Evolutionary conservation across 2,329 filamentous ascomycete species (phyloP).

Genomic region (Paecilomyces sp.): DNA sequence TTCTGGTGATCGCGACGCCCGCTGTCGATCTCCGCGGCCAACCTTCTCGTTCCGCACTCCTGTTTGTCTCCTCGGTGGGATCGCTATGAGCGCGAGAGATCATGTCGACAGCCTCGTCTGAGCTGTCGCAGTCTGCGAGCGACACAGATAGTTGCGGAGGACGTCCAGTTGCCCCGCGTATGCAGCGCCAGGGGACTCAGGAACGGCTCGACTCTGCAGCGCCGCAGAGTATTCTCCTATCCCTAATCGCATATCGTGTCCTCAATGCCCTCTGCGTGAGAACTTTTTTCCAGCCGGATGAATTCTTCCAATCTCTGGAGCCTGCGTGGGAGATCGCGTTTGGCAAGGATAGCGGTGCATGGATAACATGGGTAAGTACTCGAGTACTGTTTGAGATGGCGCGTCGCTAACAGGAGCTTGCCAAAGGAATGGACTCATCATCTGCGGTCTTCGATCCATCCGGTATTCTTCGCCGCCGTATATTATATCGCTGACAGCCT

Average conservation of each 20-base stretch:
- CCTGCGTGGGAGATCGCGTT: constrained; percentile 89
- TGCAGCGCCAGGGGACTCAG: background rate
- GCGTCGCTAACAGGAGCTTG: constrained; percentile 1
- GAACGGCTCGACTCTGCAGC: constrained; percentile 1
- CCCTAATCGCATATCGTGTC: constrained; percentile 61
- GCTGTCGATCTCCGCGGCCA: background rate
- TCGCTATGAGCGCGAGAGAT: constrained; percentile 6
- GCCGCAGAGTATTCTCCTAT: constrained; percentile 26
- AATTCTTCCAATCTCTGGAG: constrained; percentile 93
- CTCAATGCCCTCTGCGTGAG: constrained; percentile 69
- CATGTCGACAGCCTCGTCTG: constrained; percentile 10
- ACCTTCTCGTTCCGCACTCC: background rate
- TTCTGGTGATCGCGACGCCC: background rate
- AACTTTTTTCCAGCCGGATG: constrained; percentile 97
- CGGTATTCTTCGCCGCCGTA: constrained; percentile 70
- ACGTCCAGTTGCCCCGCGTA: background rate
- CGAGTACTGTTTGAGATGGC: constrained; percentile 1
- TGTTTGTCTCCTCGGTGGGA: constrained; percentile 1
- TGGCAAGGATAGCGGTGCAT: constrained; percentile 68
- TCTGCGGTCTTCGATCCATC: constrained; percentile 84
- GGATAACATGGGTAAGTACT: constrained; percentile 80
- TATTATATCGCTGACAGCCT: constrained; percentile 59
- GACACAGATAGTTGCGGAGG: background rate
- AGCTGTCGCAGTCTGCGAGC: constrained; percentile 7
- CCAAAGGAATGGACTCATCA: constrained; percentile 83